Evolutionary conservation across 2,329 filamentous ascomycete species (phyloP).

Genomic region (Monosporascus sp.): DNA sequence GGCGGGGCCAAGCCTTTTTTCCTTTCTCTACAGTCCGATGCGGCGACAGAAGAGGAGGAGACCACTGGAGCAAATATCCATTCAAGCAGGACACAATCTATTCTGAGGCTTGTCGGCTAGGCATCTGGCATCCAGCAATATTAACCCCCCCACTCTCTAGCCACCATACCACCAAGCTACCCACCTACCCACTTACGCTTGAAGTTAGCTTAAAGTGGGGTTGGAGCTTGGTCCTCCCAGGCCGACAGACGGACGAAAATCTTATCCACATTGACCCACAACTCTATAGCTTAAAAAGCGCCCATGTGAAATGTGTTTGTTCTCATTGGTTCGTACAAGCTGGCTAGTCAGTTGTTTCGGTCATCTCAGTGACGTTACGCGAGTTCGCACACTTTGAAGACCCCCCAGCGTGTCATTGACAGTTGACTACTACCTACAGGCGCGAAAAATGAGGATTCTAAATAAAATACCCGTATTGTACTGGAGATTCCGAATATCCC

Average conservation of each 20-base stretch:
- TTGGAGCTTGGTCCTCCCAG: neutral
- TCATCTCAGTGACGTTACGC: constrained; percentile 26
- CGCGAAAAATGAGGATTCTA: too few relatives aligned
- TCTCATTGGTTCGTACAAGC: constrained; percentile 17
- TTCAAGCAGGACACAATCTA: too few relatives aligned
- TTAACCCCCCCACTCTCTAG: too few relatives aligned
- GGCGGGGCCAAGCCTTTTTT: constrained; percentile 17
- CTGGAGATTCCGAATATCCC: too few relatives aligned
- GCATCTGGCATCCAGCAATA: too few relatives aligned
- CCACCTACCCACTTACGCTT: neutral
- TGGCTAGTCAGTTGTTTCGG: constrained; percentile 14
- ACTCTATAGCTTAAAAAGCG: constrained; percentile 1
- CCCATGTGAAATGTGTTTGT: constrained; percentile 13
- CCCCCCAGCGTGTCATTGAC: constrained; percentile 13
- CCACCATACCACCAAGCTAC: too few relatives aligned
- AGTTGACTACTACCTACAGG: too few relatives aligned
- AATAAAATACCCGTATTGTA: too few relatives aligned
- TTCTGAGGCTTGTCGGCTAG: too few relatives aligned
- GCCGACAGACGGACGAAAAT: constrained; percentile 26
- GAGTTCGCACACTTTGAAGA: constrained; percentile 15
- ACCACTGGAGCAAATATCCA: too few relatives aligned
- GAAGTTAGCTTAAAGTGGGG: neutral
- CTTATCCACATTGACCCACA: constrained; percentile 5
- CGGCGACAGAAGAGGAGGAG: neutral
- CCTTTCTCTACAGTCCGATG: neutral